Evolutionary conservation across 2,329 filamentous ascomycete species (phyloP), one percentile per base, ranked within the genome.

Genomic region (Leptographium wingfieldii): DNA sequence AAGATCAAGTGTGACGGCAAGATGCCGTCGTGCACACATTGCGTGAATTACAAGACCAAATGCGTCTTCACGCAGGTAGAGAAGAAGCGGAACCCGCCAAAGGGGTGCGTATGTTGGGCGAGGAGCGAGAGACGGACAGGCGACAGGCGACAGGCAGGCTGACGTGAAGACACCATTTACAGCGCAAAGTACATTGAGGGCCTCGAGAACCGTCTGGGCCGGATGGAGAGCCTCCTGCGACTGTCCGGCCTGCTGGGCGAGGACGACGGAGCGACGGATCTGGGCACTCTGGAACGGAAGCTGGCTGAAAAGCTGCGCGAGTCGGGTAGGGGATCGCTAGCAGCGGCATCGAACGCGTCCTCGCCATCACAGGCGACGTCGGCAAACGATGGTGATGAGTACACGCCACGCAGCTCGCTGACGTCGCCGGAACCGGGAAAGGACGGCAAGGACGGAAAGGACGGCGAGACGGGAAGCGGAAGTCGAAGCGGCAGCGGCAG

Each of bases 1-100:
- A 96, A 92, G 80, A 94, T 97, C 74, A 97, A 97, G 76, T 97
- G 92, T 73, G 94, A 97, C 70, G 92, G 94, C 66, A 96, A 95
- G 75, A 84, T 95, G 74, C 92, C 94, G 46, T 85, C 91, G 62
- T 99, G 94, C 74, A 92, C 90, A 9, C 94, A 97, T 74, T 99
- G 92, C 73, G 87, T 88, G 72, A 97, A 96, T 73, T 96, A 96
- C 78, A 96, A 96, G 79, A 96, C 92, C 5, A 91, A 96, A 68
- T 99, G 92, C 72, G 83, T 96, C 67, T 97, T 97, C 70, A 97
- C 94, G 0, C 91, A 96, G 71, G 92, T 97, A 46, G 94, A 99
- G 77, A 99, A 99, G 84, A 99, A 99, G 80, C 83, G 94, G 61
- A 94, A 88, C 72, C 92, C 94, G 58, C 94, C 92, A 1, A 99